Conservation (phyloP, 2,329 filamentous ascomycete species). For the Thielaviopsis euricoi region DNA sequence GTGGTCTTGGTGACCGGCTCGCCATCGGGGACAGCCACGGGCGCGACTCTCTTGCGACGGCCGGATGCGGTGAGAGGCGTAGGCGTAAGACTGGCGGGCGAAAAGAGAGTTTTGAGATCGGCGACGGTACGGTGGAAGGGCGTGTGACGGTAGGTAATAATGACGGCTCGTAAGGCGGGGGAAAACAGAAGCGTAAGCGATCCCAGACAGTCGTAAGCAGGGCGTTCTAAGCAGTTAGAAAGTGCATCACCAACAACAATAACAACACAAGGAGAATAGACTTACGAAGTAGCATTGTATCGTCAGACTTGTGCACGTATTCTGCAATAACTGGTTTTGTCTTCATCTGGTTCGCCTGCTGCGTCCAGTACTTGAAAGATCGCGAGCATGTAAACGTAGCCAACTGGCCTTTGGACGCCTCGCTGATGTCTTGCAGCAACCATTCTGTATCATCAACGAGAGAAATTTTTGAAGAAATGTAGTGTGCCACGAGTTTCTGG, state of each 20-base stretch:
- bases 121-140: constrained; percentile 39
- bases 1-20: constrained; percentile 12
- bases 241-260: neutral
- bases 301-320: constrained; percentile 31
- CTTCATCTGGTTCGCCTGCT: constrained; percentile 26
- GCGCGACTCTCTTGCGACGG: neutral
- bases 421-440: constrained; percentile 28
- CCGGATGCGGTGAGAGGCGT: constrained; percentile 18
- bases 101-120: constrained; percentile 17
- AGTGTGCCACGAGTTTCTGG: constrained; percentile 32
- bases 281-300: constrained; percentile 29
- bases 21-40: constrained; percentile 11
- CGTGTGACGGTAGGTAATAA: constrained; percentile 39
- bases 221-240: constrained; percentile 26
- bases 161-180: constrained; percentile 28
- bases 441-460: constrained; percentile 32
- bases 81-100: constrained; percentile 24
- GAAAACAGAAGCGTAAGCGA: constrained; percentile 32
- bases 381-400: constrained; percentile 37
- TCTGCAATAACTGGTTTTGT: constrained; percentile 28
- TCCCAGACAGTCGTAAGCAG: constrained; percentile 43
- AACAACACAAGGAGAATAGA: neutral
- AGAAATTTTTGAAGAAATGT: constrained; percentile 28
- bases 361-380: constrained; percentile 34
- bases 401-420: constrained; percentile 32